phyloP scores from a whole-genome alignment of 352 stramenopile genomes.

The Phytophthora sp. region DNA sequence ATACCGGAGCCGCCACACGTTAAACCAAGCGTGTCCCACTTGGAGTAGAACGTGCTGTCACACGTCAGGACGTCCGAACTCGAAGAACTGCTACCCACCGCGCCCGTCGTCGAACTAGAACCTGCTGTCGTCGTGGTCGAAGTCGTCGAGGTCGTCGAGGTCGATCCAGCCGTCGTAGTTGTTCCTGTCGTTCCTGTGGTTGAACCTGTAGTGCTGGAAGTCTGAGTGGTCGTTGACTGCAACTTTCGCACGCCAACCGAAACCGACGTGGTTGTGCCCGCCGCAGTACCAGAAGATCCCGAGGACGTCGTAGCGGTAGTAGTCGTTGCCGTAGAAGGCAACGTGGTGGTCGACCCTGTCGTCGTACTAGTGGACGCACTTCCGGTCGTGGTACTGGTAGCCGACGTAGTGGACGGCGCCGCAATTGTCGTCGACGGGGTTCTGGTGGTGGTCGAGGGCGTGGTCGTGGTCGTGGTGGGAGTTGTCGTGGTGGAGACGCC shows the following conservation, averaged over 20 bases:
- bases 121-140: constrained; percentile 18
- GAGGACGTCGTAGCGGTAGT: constrained; percentile 30
- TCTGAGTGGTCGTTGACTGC: constrained; percentile 20
- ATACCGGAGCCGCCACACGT: constrained; percentile 57
- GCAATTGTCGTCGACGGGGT: constrained; percentile 25
- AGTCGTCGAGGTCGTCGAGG: constrained; percentile 19
- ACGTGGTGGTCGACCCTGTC: constrained; percentile 7
- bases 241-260: constrained; percentile 15
- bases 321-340: constrained; percentile 18
- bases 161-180: constrained; percentile 20
- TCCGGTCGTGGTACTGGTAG: constrained; percentile 21
- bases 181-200: constrained; percentile 13
- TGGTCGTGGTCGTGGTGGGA: constrained; percentile 33
- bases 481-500: too few species aligned
- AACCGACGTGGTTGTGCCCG: constrained; percentile 6
- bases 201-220: constrained; percentile 10
- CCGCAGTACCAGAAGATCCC: constrained; percentile 16
- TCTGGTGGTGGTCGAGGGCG: constrained; percentile 32
- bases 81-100: constrained; percentile 20
- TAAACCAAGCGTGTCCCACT: constrained; percentile 73
- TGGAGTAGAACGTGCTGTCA: constrained; percentile 81
- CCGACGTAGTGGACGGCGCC: constrained; percentile 16
- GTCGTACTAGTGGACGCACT: constrained; percentile 32
- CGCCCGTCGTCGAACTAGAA: constrained; percentile 22
- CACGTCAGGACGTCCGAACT: constrained; percentile 59